A percentile compares a stretch with the other conserved stretches of the same genome.
Evolutionary conservation across 2,329 filamentous ascomycete genomes (phyloP).

Genomic region (Clathrospora elynae): DNA sequence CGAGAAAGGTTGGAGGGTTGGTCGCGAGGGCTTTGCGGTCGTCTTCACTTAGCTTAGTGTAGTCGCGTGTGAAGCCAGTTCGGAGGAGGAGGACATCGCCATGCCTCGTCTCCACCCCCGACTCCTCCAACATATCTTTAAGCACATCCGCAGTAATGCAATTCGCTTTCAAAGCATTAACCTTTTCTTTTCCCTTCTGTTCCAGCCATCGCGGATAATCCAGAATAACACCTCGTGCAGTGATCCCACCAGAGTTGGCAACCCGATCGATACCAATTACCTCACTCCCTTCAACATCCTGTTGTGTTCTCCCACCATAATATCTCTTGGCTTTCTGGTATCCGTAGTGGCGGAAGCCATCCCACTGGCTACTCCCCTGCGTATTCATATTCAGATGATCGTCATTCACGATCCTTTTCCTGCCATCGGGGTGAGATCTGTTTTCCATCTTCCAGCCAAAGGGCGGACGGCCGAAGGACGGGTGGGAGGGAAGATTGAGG

Average conservation of each 20-base stretch:
- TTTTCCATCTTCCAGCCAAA: slow-evolving; percentile 40
- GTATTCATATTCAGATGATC: slow-evolving; percentile 48
- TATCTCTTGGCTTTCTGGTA: slow-evolving; percentile 51
- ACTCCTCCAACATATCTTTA: slow-evolving; percentile 43
- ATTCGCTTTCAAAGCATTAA: slow-evolving; percentile 31
- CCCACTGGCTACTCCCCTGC: slow-evolving; percentile 48
- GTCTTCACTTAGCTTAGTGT: slow-evolving; percentile 33
- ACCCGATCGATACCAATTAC: slow-evolving; percentile 52
- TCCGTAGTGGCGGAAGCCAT: slow-evolving; percentile 50
- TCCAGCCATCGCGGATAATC: slow-evolving; percentile 41
- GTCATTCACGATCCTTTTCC: slow-evolving; percentile 44
- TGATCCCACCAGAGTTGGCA: slow-evolving; percentile 38
- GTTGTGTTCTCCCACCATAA: slow-evolving; percentile 51
- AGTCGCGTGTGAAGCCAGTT: slow-evolving; percentile 46
- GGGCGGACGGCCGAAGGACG: slow-evolving; percentile 45
- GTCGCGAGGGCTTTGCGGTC: slow-evolving; percentile 36
- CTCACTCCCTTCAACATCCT: slow-evolving; percentile 45
- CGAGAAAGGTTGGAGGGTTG: slow-evolving; percentile 45
- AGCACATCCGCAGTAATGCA: slow-evolving; percentile 29
- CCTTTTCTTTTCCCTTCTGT: slow-evolving; percentile 22
- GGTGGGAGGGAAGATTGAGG: slow-evolving; percentile 48
- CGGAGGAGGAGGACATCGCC: slow-evolving; percentile 40
- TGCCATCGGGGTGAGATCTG: slow-evolving; percentile 35
- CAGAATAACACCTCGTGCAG: slow-evolving; percentile 36
- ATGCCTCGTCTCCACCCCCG: slow-evolving; percentile 42